These are phyloP conservation scores for Neodidymelliopsis sp. DNA, from an alignment of 2,329 filamentous ascomycete genomes.

Conservation along the genomic window DNA sequence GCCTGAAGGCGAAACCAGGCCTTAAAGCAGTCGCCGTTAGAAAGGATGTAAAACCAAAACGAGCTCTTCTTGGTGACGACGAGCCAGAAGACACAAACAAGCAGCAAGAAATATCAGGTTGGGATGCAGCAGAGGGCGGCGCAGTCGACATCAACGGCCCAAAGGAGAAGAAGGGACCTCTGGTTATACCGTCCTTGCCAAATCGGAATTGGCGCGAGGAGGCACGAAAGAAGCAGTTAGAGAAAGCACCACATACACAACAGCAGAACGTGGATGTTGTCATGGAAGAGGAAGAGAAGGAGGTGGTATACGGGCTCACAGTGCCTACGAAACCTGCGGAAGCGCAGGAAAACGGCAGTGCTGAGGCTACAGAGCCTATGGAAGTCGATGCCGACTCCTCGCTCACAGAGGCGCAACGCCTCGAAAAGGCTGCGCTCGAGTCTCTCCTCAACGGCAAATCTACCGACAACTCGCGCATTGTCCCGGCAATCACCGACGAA, in stretches of 20 bases:
- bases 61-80: conserved; percentile 41
- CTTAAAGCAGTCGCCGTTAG: conserved; percentile 28
- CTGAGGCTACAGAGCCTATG: conserved; percentile 27
- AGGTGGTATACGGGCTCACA: conserved; percentile 62
- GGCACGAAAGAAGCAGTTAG: conserved; percentile 61
- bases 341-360: conserved; percentile 13
- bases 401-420: conserved; percentile 40
- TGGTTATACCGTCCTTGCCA: conserved; percentile 65
- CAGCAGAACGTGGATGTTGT: conserved; percentile 41
- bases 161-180: conserved; percentile 52
- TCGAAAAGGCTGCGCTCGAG: conserved; percentile 63
- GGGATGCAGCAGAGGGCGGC: conserved; percentile 60
- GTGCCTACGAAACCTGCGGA: conserved; percentile 45
- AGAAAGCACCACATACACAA: conserved; percentile 63
- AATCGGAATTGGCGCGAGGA: conserved; percentile 71
- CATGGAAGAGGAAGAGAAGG: conserved; percentile 47
- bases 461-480: conserved; percentile 45
- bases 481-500: conserved; percentile 60
- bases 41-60: conserved; percentile 36
- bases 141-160: conserved; percentile 51
- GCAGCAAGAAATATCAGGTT: conserved; percentile 60
- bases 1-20: conserved; percentile 38
- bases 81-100: conserved; percentile 38
- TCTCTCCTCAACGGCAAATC: conserved; percentile 53
- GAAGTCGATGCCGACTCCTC: conserved; percentile 40